Evolutionary conservation across 345 rosid species (phyloP).

Genomic region (Salix udensis): DNA sequence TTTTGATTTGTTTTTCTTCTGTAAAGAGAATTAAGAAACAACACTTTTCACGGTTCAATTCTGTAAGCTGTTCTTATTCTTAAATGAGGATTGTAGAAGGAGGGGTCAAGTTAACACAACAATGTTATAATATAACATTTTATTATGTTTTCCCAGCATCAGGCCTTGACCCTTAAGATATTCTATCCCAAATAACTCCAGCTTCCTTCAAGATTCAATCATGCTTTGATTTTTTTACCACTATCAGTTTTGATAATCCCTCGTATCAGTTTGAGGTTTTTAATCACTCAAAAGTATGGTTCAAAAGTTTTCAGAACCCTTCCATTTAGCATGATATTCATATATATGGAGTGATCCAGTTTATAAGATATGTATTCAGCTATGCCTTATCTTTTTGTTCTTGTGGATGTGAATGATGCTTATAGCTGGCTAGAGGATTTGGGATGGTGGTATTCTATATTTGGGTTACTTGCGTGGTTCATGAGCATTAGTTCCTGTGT

Average conservation of each 20-base stretch:
- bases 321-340: neutral
- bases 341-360: neutral
- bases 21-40: neutral
- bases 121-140: neutral
- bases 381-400: neutral
- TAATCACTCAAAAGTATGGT: neutral
- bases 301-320: neutral
- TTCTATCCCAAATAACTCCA: neutral
- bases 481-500: constrained; percentile 31
- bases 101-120: neutral
- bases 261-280: neutral
- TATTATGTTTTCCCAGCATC: neutral
- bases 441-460: constrained; percentile 12
- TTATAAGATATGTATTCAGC: neutral
- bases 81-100: neutral
- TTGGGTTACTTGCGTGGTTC: constrained; percentile 26
- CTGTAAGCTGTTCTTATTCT: neutral
- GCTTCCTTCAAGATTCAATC: neutral
- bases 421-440: constrained; percentile 31
- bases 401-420: constrained; percentile 6
- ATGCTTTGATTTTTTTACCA: neutral
- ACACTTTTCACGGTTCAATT: neutral
- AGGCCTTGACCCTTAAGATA: neutral
- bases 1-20: neutral
- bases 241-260: neutral